phyloP scores from a whole-genome alignment of 1,284 basidiomycete species.

The Pseudozyma flocculosa region DNA sequence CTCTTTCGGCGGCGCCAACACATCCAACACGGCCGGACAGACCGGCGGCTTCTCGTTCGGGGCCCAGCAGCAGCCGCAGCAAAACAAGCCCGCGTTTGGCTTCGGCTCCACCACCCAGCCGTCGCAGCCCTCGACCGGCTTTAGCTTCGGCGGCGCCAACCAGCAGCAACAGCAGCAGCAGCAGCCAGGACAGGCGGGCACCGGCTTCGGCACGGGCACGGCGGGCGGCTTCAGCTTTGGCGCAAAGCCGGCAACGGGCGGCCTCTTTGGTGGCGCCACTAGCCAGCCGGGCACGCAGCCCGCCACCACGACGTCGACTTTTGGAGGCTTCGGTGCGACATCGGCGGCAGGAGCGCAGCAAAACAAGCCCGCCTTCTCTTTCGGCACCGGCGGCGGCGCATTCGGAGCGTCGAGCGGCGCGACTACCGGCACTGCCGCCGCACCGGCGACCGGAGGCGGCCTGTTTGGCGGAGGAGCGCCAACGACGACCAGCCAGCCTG shows the following conservation, averaged over 20 bases:
- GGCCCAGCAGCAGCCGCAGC: slow-evolving; percentile 41
- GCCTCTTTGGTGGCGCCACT: slow-evolving; percentile 63
- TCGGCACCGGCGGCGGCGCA: slow-evolving; percentile 32
- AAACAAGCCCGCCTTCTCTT: slow-evolving; percentile 52
- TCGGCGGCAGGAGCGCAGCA: slow-evolving; percentile 19
- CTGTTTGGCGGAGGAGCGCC: slow-evolving; percentile 58
- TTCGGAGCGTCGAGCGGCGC: slow-evolving; percentile 33
- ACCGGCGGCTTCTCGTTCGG: slow-evolving; percentile 42
- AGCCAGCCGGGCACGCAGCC: slow-evolving; percentile 27
- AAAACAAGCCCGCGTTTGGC: slow-evolving; percentile 43
- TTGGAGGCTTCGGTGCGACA: slow-evolving; percentile 45
- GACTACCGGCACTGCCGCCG: slow-evolving; percentile 26
- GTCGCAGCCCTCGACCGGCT: slow-evolving; percentile 5
- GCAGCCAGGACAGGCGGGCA: slow-evolving; percentile 13
- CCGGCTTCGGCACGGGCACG: slow-evolving; percentile 32
- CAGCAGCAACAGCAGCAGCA: slow-evolving; percentile 26
- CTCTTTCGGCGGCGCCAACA: slow-evolving; percentile 38
- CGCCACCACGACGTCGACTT: slow-evolving; percentile 37
- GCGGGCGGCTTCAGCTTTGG: slow-evolving; percentile 41
- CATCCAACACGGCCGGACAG: not conserved
- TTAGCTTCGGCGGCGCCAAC: slow-evolving; percentile 18
- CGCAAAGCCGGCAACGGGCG: slow-evolving; percentile 49
- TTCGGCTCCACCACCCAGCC: slow-evolving; percentile 41
- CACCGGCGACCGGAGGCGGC: slow-evolving; percentile 56
- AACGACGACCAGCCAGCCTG: slow-evolving; percentile 34